Evolutionary conservation across 805 yeast genomes (phyloP).

Genomic region (Teunomyces tritomae): DNA sequence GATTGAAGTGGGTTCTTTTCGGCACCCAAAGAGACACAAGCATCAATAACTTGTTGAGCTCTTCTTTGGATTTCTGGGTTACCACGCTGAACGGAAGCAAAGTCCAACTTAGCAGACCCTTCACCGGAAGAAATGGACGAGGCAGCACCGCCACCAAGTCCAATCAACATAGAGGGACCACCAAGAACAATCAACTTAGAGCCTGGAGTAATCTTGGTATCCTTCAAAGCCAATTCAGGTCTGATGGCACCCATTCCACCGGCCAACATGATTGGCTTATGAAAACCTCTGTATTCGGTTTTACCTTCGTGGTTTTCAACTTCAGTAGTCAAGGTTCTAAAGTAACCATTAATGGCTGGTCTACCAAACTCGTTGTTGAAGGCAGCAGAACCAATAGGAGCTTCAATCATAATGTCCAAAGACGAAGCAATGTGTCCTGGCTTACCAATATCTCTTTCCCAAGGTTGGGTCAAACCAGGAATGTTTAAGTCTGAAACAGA

Average conservation of each 20-base stretch:
- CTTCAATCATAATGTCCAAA: slow-evolving; percentile 92
- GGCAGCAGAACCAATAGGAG: slow-evolving; percentile 97
- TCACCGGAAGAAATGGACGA: slow-evolving; percentile 95
- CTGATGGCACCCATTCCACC: slow-evolving; percentile 98
- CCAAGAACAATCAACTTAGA: slow-evolving; percentile 90
- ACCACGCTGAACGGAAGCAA: slow-evolving; percentile 98
- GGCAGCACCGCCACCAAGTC: slow-evolving; percentile 99
- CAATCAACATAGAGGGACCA: slow-evolving; percentile 97
- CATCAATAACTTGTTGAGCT: slow-evolving; percentile 96
- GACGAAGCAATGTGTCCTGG: slow-evolving; percentile 93
- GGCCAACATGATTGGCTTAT: slow-evolving; percentile 98
- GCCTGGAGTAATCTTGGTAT: slow-evolving; percentile 86
- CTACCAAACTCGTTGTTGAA: slow-evolving; percentile 98
- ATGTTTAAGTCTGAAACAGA: slow-evolving; percentile 87
- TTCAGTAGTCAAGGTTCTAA: slow-evolving; percentile 87
- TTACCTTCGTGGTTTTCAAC: slow-evolving; percentile 62
- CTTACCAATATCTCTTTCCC: slow-evolving; percentile 90
- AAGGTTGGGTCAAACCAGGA: slow-evolving; percentile 84
- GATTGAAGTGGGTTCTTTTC: slow-evolving; percentile 77
- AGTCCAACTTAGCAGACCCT: slow-evolving; percentile 93
- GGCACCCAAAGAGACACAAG: slow-evolving; percentile 80
- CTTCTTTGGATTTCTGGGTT: slow-evolving; percentile 99
- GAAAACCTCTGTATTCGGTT: slow-evolving; percentile 88
- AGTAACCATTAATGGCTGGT: slow-evolving; percentile 95
- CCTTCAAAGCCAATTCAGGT: slow-evolving; percentile 87